These are phyloP conservation scores for Trichoderma guizhouense DNA, from an alignment of 2,329 filamentous ascomycete species.

Conservation along the genomic window DNA sequence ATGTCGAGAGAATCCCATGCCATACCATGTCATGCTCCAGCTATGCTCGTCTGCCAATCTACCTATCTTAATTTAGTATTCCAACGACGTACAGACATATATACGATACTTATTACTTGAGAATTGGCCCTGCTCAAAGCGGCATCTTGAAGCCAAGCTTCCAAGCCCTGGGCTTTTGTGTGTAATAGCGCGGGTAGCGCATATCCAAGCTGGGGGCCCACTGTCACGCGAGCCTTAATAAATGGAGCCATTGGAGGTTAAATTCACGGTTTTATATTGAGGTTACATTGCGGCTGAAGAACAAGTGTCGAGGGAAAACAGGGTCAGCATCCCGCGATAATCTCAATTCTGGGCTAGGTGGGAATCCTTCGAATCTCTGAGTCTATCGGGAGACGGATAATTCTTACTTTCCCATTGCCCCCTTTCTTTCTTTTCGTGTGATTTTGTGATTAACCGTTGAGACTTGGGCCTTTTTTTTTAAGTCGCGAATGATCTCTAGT, in stretches of 20 bases:
- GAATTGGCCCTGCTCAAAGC: background rate
- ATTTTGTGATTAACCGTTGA: background rate
- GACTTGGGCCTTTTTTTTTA: background rate
- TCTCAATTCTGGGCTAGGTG: background rate
- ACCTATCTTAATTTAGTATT: background rate
- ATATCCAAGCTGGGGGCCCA: background rate
- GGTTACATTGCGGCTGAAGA: slow-evolving; percentile 15
- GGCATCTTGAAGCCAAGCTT: background rate
- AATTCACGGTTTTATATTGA: slow-evolving; percentile 2
- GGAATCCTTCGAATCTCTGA: background rate
- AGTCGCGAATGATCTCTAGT: rapidly evolving
- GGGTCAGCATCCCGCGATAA: background rate
- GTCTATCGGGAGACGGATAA: background rate
- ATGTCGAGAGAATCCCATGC: background rate
- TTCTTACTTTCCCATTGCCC: background rate
- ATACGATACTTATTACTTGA: background rate
- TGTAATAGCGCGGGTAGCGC: background rate
- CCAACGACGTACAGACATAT: background rate
- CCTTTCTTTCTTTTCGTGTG: background rate
- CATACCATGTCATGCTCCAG: background rate
- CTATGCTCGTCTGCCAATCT: background rate
- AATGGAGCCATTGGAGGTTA: background rate
- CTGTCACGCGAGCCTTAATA: background rate
- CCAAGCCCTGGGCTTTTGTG: background rate
- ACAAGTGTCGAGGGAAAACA: background rate